These are phyloP conservation scores for Brettanomyces nanus DNA, from an alignment of 805 yeast species.

Conservation along the genomic window DNA sequence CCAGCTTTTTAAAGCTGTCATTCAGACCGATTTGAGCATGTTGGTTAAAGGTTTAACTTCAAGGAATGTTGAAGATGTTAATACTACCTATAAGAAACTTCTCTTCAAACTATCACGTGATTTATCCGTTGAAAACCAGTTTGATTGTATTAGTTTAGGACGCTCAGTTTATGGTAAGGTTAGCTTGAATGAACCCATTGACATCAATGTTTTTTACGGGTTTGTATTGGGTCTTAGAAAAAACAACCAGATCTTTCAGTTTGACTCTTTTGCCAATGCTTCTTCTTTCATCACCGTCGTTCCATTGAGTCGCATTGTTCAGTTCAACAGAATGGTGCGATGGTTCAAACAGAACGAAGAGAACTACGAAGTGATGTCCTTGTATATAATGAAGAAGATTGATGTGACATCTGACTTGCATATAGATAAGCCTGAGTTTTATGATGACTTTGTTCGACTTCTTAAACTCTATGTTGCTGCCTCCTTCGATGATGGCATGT, in stretches of 20 bases:
- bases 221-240: slow-evolving; percentile 41
- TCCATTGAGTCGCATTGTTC: slow-evolving; percentile 32
- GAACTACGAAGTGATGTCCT: slow-evolving; percentile 20
- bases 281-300: slow-evolving; percentile 37
- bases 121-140: slow-evolving; percentile 22
- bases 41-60: slow-evolving; percentile 19
- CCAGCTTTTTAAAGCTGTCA: slow-evolving; percentile 29
- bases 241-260: slow-evolving; percentile 32
- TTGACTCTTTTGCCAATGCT: slow-evolving; percentile 11
- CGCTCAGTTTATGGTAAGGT: slow-evolving; percentile 17
- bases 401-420: not conserved
- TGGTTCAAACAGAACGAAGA: slow-evolving; percentile 19
- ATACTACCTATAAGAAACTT: slow-evolving; percentile 20
- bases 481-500: slow-evolving; percentile 36
- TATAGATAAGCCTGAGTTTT: slow-evolving; percentile 20
- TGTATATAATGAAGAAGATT: slow-evolving; percentile 12
- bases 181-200: slow-evolving; percentile 9
- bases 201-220: slow-evolving; percentile 31
- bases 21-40: slow-evolving; percentile 24
- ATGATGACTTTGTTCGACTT: slow-evolving; percentile 34
- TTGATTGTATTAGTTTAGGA: slow-evolving; percentile 21
- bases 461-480: slow-evolving; percentile 51
- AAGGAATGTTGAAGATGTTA: slow-evolving; percentile 13
- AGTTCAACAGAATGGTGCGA: slow-evolving; percentile 25
- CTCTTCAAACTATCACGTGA: slow-evolving; percentile 9